Percentiles rank a stretch among this genome's conserved stretches.
phyloP scores from a whole-genome alignment of 495 filamentous ascomycete genomes.

The Penicillium cinerascens region DNA sequence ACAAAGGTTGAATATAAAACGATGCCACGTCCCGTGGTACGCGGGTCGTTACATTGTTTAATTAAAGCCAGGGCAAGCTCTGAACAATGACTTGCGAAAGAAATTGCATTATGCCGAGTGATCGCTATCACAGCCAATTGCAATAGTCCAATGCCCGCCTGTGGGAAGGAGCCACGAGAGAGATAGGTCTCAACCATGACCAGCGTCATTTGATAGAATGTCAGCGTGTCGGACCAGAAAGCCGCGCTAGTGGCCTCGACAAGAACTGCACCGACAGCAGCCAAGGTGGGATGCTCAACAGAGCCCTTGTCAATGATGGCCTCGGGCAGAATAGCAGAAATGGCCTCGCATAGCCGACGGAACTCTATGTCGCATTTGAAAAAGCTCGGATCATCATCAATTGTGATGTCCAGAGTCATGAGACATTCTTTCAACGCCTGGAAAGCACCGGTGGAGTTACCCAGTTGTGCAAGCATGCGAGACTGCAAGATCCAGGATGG shows the following conservation, averaged over 20 bases:
- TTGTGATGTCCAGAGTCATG: background rate
- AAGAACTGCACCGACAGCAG: constrained; percentile 61
- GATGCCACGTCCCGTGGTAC: background rate
- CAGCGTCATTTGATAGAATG: constrained; percentile 69
- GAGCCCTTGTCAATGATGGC: constrained; percentile 11
- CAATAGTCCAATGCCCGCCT: constrained; percentile 31
- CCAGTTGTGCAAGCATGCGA: constrained; percentile 7
- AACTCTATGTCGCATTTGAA: constrained; percentile 3
- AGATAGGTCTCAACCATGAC: constrained; percentile 63
- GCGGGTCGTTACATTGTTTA: constrained; percentile 1
- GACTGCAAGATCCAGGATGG: constrained; percentile 6
- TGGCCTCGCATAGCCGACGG: constrained; percentile 4
- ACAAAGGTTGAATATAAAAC: constrained; percentile 1
- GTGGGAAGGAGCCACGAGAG: no score
- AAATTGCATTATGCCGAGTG: constrained; percentile 65
- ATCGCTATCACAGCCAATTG: constrained; percentile 68
- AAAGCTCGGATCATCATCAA: background rate
- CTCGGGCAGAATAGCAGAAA: background rate
- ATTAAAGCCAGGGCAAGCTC: constrained; percentile 4
- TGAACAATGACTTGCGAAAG: constrained; percentile 45
- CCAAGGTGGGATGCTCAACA: constrained; percentile 37
- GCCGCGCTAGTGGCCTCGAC: constrained; percentile 67
- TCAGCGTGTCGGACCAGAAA: constrained; percentile 69
- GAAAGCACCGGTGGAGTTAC: constrained; percentile 5
- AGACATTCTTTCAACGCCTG: background rate